Base-by-base conservation (phyloP, 1,284 basidiomycete genomes). In the Leccinum griseonigrum region DNA sequence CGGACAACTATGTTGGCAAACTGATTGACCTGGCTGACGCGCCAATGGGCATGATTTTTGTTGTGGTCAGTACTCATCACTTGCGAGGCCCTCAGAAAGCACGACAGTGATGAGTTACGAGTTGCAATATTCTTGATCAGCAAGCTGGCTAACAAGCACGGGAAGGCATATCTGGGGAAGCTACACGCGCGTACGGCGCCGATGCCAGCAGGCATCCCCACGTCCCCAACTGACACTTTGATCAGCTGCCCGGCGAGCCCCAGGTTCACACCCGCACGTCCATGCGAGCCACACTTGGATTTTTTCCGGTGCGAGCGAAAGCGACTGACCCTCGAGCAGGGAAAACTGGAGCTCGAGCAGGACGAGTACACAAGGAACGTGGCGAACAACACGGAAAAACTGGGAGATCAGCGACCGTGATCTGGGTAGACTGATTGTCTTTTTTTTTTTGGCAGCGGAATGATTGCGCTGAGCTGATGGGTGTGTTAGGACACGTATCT, bases 1-100 rank as follows among this genome's bases (percentile, higher is more conserved):
- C 29, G 4, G 92, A 97, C 73, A 90, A 88, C 57, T 85, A 90
- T 8, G 86, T 89, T 53, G 95, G 94, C 0, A 95, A 97, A 73
- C 86, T 98, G 38, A 89, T 97, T 54, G 93, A 95, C 68, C 92
- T 92, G 1, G 85, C 85, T 65, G 92, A 97, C 67, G 94, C 94
- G 2, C 92, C 94, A 0, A 85, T 86, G 65, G 86, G 89, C 56
- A 79, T 97, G 50, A 86, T 95, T 67, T 91, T 92, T 61, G 89
- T 95, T 48, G 88, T 94, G 11, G 92, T 92, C 34, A 95, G 92
- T 62, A 84, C 89, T 29, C 83, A 93, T 2, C 92, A 93, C 67
- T 76, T 96, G 9, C 85, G 90, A 70, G 84, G 83, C n/a, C 84
- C 85, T 18, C 90, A 92, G 70, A 81, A 83, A 67, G 92, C 90